A percentile compares a stretch with the other conserved stretches of the same genome.
phyloP scores from a whole-genome alignment of 2,329 filamentous ascomycete genomes.

The Hypoxylon sp. region DNA sequence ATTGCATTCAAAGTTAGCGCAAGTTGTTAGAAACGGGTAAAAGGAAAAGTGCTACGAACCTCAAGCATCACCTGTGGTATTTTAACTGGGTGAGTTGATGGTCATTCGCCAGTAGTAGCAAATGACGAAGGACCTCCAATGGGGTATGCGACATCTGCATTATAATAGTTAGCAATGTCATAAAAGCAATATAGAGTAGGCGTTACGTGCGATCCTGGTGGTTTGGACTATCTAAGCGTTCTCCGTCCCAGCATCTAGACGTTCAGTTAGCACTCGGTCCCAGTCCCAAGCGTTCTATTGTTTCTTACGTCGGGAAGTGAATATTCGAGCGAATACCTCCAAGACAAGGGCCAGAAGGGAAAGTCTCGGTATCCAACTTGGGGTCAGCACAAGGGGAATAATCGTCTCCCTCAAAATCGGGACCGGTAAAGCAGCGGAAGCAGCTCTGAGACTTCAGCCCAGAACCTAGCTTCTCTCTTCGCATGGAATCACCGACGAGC shows the following conservation, averaged over 20 bases:
- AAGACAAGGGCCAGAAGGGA: constrained; percentile 52
- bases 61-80: constrained; percentile 69
- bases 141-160: constrained; percentile 62
- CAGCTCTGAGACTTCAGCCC: constrained; percentile 48
- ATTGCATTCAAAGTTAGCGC: neutral
- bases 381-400: constrained; percentile 52
- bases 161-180: no score
- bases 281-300: neutral
- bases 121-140: constrained; percentile 38
- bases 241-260: constrained; percentile 60
- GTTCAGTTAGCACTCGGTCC: neutral
- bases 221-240: constrained; percentile 55
- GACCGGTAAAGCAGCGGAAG: constrained; percentile 52
- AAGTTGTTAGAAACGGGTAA: neutral
- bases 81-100: constrained; percentile 59
- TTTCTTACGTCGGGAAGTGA: constrained; percentile 56
- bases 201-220: constrained; percentile 60
- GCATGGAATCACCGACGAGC: constrained; percentile 50
- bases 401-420: constrained; percentile 51
- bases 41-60: constrained; percentile 43
- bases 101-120: constrained; percentile 52
- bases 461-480: constrained; percentile 40
- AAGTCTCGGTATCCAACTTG: constrained; percentile 53
- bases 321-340: constrained; percentile 59
- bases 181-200: no score